Conservation (phyloP, 2,329 filamentous ascomycete species). For the Alternaria solani region DNA sequence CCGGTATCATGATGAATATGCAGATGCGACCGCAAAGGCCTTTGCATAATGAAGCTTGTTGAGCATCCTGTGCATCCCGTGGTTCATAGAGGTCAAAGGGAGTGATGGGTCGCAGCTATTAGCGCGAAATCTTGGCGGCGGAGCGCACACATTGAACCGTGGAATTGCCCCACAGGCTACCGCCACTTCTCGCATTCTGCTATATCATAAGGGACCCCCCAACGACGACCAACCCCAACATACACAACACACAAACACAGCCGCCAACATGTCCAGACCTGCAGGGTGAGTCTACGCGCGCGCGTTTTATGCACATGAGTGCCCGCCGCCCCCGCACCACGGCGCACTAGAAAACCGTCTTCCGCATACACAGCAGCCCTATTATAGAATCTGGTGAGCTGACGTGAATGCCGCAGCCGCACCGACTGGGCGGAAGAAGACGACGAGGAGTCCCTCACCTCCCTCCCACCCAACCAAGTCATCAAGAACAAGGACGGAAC, state of each 20-base stretch:
- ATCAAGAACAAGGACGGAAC: conserved; percentile 98
- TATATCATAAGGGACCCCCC: conserved; percentile 9
- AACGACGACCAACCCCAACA: conserved; percentile 8
- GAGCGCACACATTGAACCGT: conserved; percentile 26
- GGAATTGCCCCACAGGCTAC: conserved; percentile 19
- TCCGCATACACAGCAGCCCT: neutral
- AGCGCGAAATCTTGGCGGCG: conserved; percentile 30
- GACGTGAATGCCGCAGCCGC: conserved; percentile 53
- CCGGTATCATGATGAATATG: neutral
- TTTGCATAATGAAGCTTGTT: neutral
- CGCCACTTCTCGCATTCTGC: conserved; percentile 20
- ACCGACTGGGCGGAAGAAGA: conserved; percentile 93
- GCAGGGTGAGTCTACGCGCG: conserved; percentile 42
- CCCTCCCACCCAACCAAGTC: conserved; percentile 82
- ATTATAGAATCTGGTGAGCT: conserved; percentile 7
- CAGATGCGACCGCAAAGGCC: neutral
- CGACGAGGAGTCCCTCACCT: conserved; percentile 76
- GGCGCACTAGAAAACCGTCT: neutral
- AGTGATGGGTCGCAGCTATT: conserved; percentile 16
- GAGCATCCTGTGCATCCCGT: neutral
- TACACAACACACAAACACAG: conserved; percentile 19
- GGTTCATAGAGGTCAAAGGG: neutral
- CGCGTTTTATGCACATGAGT: neutral
- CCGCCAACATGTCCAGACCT: conserved; percentile 48
- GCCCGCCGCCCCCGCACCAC: neutral